Evolutionary conservation across 1,284 basidiomycete genomes (phyloP).

Genomic region (Moniliophthora roreri): DNA sequence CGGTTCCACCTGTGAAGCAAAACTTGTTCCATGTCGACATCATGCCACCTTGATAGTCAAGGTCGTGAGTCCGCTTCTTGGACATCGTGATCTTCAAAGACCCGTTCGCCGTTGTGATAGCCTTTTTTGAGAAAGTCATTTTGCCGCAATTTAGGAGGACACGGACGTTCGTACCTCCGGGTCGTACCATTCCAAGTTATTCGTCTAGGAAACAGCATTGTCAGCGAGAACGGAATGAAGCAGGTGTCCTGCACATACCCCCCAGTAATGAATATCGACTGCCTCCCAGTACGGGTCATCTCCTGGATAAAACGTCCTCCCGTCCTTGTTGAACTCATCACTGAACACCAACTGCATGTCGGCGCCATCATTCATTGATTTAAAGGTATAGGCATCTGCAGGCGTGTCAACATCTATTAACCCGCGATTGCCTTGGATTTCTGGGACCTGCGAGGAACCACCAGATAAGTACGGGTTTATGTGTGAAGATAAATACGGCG

Average conservation of each 20-base stretch:
- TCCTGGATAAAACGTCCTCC: conserved; percentile 19
- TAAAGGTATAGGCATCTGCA: conserved; percentile 52
- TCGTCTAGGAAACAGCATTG: conserved; percentile 19
- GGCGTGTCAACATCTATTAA: conserved; percentile 83
- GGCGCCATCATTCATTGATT: conserved; percentile 53
- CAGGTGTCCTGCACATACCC: conserved; percentile 7
- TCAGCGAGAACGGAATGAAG: no score
- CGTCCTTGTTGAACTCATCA: conserved; percentile 22
- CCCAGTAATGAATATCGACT: conserved; percentile 61
- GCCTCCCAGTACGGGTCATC: conserved; percentile 10
- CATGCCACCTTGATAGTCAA: conserved; percentile 49
- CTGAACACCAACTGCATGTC: conserved; percentile 50
- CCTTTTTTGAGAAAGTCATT: conserved; percentile 55
- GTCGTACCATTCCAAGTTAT: conserved; percentile 44
- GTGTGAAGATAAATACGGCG: neutral
- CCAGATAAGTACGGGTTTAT: neutral
- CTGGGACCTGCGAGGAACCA: conserved; percentile 50
- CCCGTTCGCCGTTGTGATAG: conserved; percentile 53
- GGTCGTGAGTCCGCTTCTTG: conserved; percentile 43
- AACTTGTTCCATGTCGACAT: conserved; percentile 48
- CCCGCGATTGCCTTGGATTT: conserved; percentile 62
- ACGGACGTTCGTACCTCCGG: no score
- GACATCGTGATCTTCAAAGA: conserved; percentile 53
- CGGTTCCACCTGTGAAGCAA: conserved; percentile 70
- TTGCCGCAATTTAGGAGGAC: no score